Percentiles rank a stretch among this genome's conserved stretches.
Conservation (phyloP, 371 early-diverging fungal genomes). For the Rhizomucor pusillus region DNA sequence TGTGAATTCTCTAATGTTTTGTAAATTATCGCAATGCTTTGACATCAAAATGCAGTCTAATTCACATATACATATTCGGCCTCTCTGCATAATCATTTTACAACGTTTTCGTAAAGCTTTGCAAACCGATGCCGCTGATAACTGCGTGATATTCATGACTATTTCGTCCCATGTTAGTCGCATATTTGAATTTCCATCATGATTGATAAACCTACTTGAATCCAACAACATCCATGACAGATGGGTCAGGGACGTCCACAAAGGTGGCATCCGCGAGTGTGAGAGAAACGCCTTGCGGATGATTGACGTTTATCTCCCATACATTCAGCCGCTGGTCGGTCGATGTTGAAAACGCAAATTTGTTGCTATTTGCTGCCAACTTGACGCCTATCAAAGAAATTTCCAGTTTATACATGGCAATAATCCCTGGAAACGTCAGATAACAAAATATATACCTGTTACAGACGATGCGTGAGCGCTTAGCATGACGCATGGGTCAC, state of each 20-base stretch:
- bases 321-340: slow-evolving; percentile 57
- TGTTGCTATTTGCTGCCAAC: slow-evolving; percentile 20
- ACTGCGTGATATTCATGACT: slow-evolving; percentile 28
- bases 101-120: slow-evolving; percentile 11
- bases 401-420: background rate
- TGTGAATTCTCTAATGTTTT: too few relatives aligned
- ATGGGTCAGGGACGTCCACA: slow-evolving; percentile 63
- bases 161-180: background rate
- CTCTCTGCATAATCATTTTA: too few relatives aligned
- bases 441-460: slow-evolving; percentile 31
- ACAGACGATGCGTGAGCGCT: slow-evolving; percentile 59
- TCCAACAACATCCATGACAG: slow-evolving; percentile 46
- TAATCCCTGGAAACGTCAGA: background rate
- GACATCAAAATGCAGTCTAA: too few relatives aligned
- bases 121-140: slow-evolving; percentile 53
- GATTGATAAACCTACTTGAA: slow-evolving; percentile 23
- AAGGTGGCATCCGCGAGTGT: slow-evolving; percentile 34
- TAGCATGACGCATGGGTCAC: slow-evolving; percentile 28
- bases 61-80: too few relatives aligned
- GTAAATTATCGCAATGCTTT: too few relatives aligned
- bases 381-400: slow-evolving; percentile 32
- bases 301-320: slow-evolving; percentile 37
- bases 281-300: slow-evolving; percentile 18
- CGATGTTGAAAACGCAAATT: slow-evolving; percentile 41
- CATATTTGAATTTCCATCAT: background rate